A percentile compares a stretch with the other conserved stretches of the same genome.
These are phyloP conservation scores for Pichia eremophila DNA, from an alignment of 805 yeast species.

Conservation along the genomic window DNA sequence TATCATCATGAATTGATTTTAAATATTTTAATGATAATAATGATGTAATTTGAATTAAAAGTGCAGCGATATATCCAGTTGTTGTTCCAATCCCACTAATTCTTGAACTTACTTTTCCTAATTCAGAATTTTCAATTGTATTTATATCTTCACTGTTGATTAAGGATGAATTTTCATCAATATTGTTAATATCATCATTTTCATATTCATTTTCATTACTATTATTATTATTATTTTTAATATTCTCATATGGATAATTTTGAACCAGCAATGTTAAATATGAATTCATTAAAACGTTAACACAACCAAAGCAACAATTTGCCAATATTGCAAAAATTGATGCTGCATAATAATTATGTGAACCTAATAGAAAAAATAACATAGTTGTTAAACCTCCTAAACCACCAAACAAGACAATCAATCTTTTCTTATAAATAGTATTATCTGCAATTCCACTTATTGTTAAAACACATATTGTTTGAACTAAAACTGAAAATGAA, in stretches of 20 bases:
- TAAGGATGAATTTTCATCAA: no score
- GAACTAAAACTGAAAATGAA: slow-evolving; percentile 62
- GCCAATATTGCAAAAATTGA: slow-evolving; percentile 47
- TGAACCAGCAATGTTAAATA: slow-evolving; percentile 53
- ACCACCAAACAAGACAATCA: slow-evolving; percentile 48
- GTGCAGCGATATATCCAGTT: slow-evolving; percentile 59
- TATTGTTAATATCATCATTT: no score
- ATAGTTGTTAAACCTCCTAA: slow-evolving; percentile 51
- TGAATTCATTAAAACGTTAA: slow-evolving; percentile 72
- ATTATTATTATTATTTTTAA: not conserved
- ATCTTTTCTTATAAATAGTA: slow-evolving; percentile 47
- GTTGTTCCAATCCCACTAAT: slow-evolving; percentile 67
- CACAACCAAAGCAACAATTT: slow-evolving; percentile 67
- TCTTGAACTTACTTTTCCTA: slow-evolving; percentile 35
- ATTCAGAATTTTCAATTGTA: not conserved
- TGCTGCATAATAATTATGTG: slow-evolving; percentile 40
- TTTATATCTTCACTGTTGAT: not conserved
- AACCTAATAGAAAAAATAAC: slow-evolving; percentile 30
- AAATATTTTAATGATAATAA: slow-evolving; percentile 32
- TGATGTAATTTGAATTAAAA: slow-evolving; percentile 54
- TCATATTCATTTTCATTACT: not conserved
- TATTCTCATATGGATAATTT: slow-evolving; percentile 22
- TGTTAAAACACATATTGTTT: slow-evolving; percentile 59
- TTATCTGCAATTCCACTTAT: slow-evolving; percentile 67
- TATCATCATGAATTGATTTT: slow-evolving; percentile 9